phyloP scores from a whole-genome alignment of 1,139 yeast genomes.

The Diutina catenulata region DNA sequence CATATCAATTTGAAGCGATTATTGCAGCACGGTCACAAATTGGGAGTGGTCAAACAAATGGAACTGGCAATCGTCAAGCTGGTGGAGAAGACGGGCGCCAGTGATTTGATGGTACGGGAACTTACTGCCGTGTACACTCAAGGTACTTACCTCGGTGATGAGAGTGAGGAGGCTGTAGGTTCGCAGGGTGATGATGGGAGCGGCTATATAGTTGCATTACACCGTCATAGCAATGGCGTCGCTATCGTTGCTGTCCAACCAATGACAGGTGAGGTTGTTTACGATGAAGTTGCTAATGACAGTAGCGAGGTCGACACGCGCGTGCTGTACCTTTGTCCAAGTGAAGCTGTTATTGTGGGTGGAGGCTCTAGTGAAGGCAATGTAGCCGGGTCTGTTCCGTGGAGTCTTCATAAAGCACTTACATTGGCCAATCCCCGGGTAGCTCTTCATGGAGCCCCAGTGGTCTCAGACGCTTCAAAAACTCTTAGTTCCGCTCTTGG shows the following conservation, averaged over 20 bases:
- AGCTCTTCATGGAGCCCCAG: neutral
- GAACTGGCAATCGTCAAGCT: constrained; percentile 68
- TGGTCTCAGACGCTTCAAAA: neutral
- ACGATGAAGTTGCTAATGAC: constrained; percentile 55
- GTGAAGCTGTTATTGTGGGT: constrained; percentile 49
- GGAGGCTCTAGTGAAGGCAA: neutral
- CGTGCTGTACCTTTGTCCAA: constrained; percentile 59
- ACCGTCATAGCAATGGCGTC: constrained; percentile 10
- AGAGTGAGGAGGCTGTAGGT: constrained; percentile 9
- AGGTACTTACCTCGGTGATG: constrained; percentile 74
- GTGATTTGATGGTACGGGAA: constrained; percentile 47
- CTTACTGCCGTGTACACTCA: constrained; percentile 67
- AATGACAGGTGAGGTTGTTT: constrained; percentile 64
- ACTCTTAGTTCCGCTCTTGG: neutral
- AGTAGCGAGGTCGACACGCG: constrained; percentile 60
- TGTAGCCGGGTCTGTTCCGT: too few relatives aligned
- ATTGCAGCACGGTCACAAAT: constrained; percentile 53
- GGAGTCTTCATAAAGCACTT: neutral
- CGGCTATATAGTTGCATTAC: constrained; percentile 21
- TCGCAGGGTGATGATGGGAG: constrained; percentile 8
- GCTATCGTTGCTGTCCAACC: constrained; percentile 63
- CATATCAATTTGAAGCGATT: constrained; percentile 65
- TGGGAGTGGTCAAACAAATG: constrained; percentile 78
- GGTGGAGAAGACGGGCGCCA: constrained; percentile 21
- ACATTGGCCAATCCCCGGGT: neutral